Conservation (phyloP, 768 basidiomycete species). For the Lyophyllum semitale region DNA sequence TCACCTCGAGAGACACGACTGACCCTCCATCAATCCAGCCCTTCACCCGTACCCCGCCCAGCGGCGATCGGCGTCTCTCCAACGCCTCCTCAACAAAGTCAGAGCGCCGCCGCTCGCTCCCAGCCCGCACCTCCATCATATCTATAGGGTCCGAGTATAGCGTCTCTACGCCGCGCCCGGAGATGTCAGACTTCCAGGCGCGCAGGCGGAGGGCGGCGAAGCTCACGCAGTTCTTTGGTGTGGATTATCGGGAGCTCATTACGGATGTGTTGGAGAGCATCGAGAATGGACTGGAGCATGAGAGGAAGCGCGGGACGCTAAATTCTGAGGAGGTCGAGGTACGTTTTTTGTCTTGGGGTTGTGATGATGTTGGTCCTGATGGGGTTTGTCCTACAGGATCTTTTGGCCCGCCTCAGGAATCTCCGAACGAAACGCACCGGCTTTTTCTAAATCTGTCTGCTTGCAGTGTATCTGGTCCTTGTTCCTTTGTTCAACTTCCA, state of each 20-base stretch:
- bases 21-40: constrained; percentile 24
- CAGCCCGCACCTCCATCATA: constrained; percentile 59
- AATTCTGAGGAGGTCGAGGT: constrained; percentile 75
- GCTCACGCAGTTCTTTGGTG: constrained; percentile 85
- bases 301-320: constrained; percentile 62
- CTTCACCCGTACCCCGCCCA: constrained; percentile 16
- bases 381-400: constrained; percentile 39
- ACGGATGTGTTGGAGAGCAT: constrained; percentile 80
- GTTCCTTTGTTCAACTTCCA: not conserved
- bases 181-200: constrained; percentile 62
- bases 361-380: constrained; percentile 11
- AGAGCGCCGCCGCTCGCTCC: constrained; percentile 72
- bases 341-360: constrained; percentile 23
- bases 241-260: constrained; percentile 79
- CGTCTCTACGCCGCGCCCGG: constrained; percentile 40
- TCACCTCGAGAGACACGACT: constrained; percentile 35
- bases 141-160: constrained; percentile 59
- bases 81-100: constrained; percentile 46
- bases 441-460: constrained; percentile 15
- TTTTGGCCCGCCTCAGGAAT: constrained; percentile 54
- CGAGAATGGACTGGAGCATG: constrained; percentile 73
- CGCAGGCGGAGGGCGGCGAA: constrained; percentile 79
- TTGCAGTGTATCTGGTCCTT: not conserved
- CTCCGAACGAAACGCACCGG: constrained; percentile 53
- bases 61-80: constrained; percentile 30